A percentile compares a stretch with the other conserved stretches of the same genome.
Conservation (phyloP, 2,329 filamentous ascomycete species). For the Diaporthe sp. region DNA sequence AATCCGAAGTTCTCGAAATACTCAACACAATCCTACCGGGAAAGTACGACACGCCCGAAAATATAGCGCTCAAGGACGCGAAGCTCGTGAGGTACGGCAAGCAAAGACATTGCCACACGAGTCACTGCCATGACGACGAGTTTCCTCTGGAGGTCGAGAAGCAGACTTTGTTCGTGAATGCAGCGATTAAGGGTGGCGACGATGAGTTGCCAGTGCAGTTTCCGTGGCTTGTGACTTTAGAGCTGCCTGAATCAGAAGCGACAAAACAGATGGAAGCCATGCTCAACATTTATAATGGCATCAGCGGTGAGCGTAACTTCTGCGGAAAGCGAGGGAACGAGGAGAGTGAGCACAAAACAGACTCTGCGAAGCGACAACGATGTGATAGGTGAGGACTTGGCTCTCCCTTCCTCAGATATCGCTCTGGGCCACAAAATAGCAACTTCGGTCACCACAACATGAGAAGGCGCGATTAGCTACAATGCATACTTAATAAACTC, state of each 20-base stretch:
- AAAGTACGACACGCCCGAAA: not conserved
- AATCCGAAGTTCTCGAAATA: slow-evolving; percentile 50
- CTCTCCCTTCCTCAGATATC: not conserved
- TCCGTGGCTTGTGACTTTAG: slow-evolving; percentile 38
- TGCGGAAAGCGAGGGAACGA: not conserved
- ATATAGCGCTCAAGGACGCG: slow-evolving; percentile 31
- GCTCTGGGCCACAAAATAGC: too few relatives aligned
- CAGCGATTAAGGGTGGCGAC: slow-evolving; percentile 53
- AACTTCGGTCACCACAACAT: too few relatives aligned
- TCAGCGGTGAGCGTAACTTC: not conserved
- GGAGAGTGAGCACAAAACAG: not conserved
- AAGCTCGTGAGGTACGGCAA: slow-evolving; percentile 11
- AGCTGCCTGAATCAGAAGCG: slow-evolving; percentile 30
- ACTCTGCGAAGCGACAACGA: too few relatives aligned
- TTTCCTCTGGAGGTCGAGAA: slow-evolving; percentile 45
- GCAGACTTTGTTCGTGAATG: slow-evolving; percentile 67
- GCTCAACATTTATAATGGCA: not conserved
- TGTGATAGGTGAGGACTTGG: not conserved
- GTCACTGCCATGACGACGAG: slow-evolving; percentile 45
- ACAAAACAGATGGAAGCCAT: not conserved
- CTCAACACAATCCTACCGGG: slow-evolving; percentile 39
- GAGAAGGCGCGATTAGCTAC: too few relatives aligned
- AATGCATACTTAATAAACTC: too few relatives aligned
- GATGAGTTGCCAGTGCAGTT: slow-evolving; percentile 32
- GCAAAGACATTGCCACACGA: slow-evolving; percentile 44